These are phyloP conservation scores for Cryptosporidium sp. DNA, from an alignment of 169 alveolate species.

Conservation along the genomic window DNA sequence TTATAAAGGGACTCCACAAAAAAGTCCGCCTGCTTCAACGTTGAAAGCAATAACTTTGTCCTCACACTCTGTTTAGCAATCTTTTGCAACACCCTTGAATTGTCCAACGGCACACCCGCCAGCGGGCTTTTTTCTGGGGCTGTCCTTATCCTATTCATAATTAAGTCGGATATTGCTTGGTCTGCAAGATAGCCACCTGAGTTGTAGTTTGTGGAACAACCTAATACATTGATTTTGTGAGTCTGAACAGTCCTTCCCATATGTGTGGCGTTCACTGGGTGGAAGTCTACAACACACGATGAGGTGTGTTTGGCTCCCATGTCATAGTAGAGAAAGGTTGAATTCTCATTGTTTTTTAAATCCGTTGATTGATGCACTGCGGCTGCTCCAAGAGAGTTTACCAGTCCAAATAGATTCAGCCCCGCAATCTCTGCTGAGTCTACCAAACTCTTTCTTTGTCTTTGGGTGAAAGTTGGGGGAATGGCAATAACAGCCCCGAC, in stretches of 20 bases:
- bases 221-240: slow-evolving; percentile 51
- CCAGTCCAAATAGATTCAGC: slow-evolving; percentile 75
- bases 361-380: slow-evolving; percentile 80
- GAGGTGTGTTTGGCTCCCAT: slow-evolving; percentile 72
- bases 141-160: slow-evolving; percentile 18
- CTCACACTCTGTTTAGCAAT: slow-evolving; percentile 60
- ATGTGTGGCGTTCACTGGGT: slow-evolving; percentile 43
- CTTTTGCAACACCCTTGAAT: slow-evolving; percentile 52
- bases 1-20: slow-evolving; percentile 63
- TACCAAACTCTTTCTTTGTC: slow-evolving; percentile 73
- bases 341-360: slow-evolving; percentile 45
- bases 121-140: slow-evolving; percentile 35
- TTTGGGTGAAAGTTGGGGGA: slow-evolving; percentile 78
- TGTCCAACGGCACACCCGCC: slow-evolving; percentile 55
- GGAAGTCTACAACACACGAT: slow-evolving; percentile 57
- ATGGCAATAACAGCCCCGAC: slow-evolving; percentile 81
- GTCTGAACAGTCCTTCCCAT: slow-evolving; percentile 55
- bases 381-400: slow-evolving; percentile 82
- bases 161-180: slow-evolving; percentile 21
- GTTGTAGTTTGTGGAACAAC: slow-evolving; percentile 44
- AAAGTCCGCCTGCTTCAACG: slow-evolving; percentile 62
- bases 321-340: slow-evolving; percentile 63
- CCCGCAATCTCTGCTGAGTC: slow-evolving; percentile 82
- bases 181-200: slow-evolving; percentile 67
- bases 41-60: slow-evolving; percentile 60